Conservation (phyloP, 345 rosid species). For the Gossypium arboreum region DNA sequence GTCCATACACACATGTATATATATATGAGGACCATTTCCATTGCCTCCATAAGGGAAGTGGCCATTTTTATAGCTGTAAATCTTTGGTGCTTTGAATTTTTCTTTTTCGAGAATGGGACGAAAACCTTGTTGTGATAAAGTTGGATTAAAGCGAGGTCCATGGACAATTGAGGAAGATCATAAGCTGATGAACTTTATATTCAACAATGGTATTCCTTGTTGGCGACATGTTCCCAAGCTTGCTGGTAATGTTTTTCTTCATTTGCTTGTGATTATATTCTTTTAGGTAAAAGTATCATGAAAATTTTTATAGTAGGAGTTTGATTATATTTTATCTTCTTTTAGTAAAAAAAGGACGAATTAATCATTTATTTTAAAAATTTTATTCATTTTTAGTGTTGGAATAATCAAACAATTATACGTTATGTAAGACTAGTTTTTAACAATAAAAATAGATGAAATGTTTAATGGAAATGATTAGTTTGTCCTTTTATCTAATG, state of each 20-base stretch:
- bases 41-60: slow-evolving; percentile 28
- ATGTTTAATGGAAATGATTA: no score
- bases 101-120: slow-evolving; percentile 54
- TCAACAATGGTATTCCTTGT: slow-evolving; percentile 85
- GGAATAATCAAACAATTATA: no score
- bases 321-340: no score
- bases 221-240: slow-evolving; percentile 93
- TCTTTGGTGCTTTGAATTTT: background rate
- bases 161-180: slow-evolving; percentile 97
- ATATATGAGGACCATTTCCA: slow-evolving; percentile 16
- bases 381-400: no score
- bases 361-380: no score
- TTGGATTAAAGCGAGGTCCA: slow-evolving; percentile 92
- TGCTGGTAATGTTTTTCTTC: slow-evolving; percentile 49
- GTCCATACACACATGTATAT: background rate
- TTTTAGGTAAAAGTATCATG: no score
- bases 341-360: no score
- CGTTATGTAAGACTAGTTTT: accelerated
- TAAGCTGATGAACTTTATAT: slow-evolving; percentile 76
- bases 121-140: slow-evolving; percentile 89
- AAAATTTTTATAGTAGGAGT: no score
- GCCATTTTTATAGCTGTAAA: slow-evolving; percentile 20
- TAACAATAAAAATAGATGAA: no score
- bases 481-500: no score
- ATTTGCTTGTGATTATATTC: background rate